Evolutionary conservation across 768 basidiomycete genomes (phyloP), one percentile per base, ranked within the genome.

Genomic region (Hericium rajendrae): DNA sequence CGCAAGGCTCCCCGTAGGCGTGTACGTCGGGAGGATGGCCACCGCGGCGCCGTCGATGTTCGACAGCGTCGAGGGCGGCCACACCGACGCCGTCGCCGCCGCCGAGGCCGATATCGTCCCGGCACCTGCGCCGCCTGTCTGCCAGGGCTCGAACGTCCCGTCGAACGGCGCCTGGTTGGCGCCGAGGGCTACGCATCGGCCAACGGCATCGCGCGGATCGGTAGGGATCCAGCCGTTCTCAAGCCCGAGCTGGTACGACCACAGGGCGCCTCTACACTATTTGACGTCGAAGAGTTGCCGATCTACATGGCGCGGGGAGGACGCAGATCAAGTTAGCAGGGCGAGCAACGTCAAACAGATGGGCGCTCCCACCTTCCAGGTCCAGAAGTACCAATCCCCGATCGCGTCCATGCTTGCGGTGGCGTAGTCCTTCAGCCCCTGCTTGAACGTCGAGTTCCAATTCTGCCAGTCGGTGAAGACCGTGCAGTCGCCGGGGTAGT

Each of bases 301-400:
- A 88, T 78, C 77, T 76, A 61, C 49, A 24, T 22, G 48, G 22
- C 13, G 26, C 20, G 26, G 26, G 8, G 37, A 24, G 28, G 46
- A 59, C 12, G 41, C 40, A 48, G 62, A 52, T 51, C 40, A 59
- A 16, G 48, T 20, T 22, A 50, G 48, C 20, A 16, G 43, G 20
- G 43, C 16, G 43, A 46, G 43, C 43, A 46, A 48, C 39, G 48
- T 51, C 41, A 57, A 55, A 38, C 26, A 46, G 15, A 37, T 1
- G 9, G 48, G 48, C 38, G 41, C 26, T 5, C 32, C 48, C 28
- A 78, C 78, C 77, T 85, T 87, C 88, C 86, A 88, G 8, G 84
- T 87, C 87, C 86, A 89, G 76, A 79, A 88, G 72, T 84, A 88
- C 74, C 77, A 86, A 59, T 86, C 77, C 61, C 79, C 76, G 59